Percentiles rank a stretch among this genome's conserved stretches.
Evolutionary conservation across 129 eudicot species (phyloP).

Genomic region (Tagetes erecta): DNA sequence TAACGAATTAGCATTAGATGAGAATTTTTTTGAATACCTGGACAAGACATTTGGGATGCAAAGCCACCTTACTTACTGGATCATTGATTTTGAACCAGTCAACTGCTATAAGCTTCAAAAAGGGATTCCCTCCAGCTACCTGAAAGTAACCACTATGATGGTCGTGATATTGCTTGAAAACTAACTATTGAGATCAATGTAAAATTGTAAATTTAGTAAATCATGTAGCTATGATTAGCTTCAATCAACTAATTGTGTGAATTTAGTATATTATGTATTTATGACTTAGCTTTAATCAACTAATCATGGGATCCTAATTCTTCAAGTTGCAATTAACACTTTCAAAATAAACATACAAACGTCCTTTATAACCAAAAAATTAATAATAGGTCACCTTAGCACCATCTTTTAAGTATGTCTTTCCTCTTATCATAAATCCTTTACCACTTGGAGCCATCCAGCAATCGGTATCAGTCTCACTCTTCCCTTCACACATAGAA

Average conservation of each 20-base stretch:
- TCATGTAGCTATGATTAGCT: too few relatives aligned
- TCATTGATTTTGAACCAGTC: conserved; percentile 88
- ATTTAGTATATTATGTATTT: too few relatives aligned
- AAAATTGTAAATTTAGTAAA: too few relatives aligned
- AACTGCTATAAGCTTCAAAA: conserved; percentile 91
- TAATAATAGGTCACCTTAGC: conserved; percentile 51
- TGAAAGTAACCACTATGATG: conserved; percentile 21
- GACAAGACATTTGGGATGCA: conserved; percentile 82
- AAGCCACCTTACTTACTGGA: conserved; percentile 57
- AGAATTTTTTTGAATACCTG: conserved; percentile 52
- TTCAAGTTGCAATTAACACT: not conserved
- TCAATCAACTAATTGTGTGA: too few relatives aligned
- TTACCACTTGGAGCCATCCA: conserved; percentile 85
- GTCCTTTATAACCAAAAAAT: not conserved
- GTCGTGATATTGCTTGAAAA: not conserved
- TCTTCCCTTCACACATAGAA: conserved; percentile 66
- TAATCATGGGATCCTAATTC: not conserved
- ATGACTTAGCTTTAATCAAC: too few relatives aligned
- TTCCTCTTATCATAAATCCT: conserved; percentile 90
- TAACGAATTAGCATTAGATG: not conserved
- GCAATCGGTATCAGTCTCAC: conserved; percentile 68
- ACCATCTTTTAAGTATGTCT: conserved; percentile 76
- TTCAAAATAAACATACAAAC: not conserved
- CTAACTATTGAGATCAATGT: not conserved
- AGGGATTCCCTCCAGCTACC: conserved; percentile 92